These are phyloP conservation scores for Pestalotiopsis sp. DNA, from an alignment of 2,329 filamentous ascomycete species.

Conservation along the genomic window DNA sequence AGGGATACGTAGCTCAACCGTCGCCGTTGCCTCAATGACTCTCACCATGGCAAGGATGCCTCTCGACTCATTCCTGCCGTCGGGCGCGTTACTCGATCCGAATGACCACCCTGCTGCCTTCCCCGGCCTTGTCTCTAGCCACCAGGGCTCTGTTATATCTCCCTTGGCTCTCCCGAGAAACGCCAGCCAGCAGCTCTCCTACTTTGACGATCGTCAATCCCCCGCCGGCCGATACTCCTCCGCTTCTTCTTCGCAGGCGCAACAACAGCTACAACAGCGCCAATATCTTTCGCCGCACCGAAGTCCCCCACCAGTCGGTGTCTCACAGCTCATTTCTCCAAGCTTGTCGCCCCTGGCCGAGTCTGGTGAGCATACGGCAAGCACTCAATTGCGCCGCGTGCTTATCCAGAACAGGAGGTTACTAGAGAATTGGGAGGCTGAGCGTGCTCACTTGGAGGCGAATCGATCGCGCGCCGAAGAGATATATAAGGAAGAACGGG, in stretches of 20 bases:
- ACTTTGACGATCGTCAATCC: conserved; percentile 37
- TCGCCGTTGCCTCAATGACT: conserved; percentile 25
- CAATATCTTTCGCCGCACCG: conserved; percentile 27
- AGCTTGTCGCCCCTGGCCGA: conserved; percentile 20
- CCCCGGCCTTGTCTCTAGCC: conserved; percentile 24
- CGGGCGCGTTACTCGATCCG: conserved; percentile 37
- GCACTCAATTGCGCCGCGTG: conserved; percentile 21
- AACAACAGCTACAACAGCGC: conserved; percentile 23
- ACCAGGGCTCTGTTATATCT: conserved; percentile 40
- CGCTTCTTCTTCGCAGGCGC: conserved; percentile 23
- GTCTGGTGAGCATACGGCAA: conserved; percentile 22
- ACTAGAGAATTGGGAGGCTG: conserved; percentile 55
- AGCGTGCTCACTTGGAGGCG: conserved; percentile 56
- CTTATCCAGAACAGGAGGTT: conserved; percentile 29
- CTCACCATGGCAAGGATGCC: conserved; percentile 44
- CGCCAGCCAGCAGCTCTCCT: conserved; percentile 36
- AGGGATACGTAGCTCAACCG: background rate
- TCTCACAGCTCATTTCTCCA: conserved; percentile 21
- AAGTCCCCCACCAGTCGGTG: conserved; percentile 23
- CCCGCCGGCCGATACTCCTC: conserved; percentile 26
- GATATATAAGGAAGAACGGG: conserved; percentile 58
- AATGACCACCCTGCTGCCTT: conserved; percentile 31
- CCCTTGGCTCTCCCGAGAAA: conserved; percentile 41
- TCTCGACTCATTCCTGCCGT: conserved; percentile 46
- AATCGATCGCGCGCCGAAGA: conserved; percentile 56